Percentiles rank a stretch among this genome's conserved stretches.
These are phyloP conservation scores for Capniomyces stellatus DNA, from an alignment of 371 early-diverging fungal species.

Conservation along the genomic window DNA sequence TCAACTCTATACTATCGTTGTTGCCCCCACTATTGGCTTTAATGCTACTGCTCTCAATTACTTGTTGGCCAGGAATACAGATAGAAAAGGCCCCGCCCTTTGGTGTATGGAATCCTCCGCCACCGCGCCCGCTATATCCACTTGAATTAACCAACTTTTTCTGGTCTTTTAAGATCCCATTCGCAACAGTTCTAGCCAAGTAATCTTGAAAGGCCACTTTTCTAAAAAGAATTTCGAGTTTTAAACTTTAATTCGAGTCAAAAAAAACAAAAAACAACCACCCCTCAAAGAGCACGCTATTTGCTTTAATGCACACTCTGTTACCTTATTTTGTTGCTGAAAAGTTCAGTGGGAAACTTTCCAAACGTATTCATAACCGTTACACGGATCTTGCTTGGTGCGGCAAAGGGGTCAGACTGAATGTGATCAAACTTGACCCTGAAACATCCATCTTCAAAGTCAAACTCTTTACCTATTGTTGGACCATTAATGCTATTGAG, in stretches of 20 bases:
- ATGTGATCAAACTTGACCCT: slow-evolving; percentile 17
- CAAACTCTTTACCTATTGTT: not conserved
- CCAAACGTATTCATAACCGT: slow-evolving; percentile 12
- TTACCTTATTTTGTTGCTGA: slow-evolving; percentile 2
- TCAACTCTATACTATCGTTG: slow-evolving; percentile 5
- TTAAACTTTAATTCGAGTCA: too few relatives aligned
- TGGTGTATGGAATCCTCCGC: slow-evolving; percentile 13
- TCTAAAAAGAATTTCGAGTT: too few relatives aligned
- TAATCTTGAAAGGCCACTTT: slow-evolving; percentile 20
- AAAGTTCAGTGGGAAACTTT: slow-evolving; percentile 13
- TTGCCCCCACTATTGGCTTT: slow-evolving; percentile 5
- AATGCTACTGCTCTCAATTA: slow-evolving; percentile 25
- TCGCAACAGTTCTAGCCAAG: slow-evolving; percentile 6
- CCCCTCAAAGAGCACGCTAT: too few relatives aligned
- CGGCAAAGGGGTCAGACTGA: slow-evolving; percentile 30
- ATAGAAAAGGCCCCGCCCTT: slow-evolving; percentile 21
- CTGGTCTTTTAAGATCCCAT: not conserved
- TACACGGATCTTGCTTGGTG: slow-evolving; percentile 24
- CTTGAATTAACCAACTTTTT: slow-evolving; percentile 5
- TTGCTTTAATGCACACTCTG: too few relatives aligned
- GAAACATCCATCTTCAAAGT: slow-evolving; percentile 10
- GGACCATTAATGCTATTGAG: too few relatives aligned
- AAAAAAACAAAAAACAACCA: too few relatives aligned
- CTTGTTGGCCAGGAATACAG: slow-evolving; percentile 26
- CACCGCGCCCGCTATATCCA: too few relatives aligned